Base-by-base conservation (phyloP, 2,329 filamentous ascomycete genomes). In the Macrophomina tecta region DNA sequence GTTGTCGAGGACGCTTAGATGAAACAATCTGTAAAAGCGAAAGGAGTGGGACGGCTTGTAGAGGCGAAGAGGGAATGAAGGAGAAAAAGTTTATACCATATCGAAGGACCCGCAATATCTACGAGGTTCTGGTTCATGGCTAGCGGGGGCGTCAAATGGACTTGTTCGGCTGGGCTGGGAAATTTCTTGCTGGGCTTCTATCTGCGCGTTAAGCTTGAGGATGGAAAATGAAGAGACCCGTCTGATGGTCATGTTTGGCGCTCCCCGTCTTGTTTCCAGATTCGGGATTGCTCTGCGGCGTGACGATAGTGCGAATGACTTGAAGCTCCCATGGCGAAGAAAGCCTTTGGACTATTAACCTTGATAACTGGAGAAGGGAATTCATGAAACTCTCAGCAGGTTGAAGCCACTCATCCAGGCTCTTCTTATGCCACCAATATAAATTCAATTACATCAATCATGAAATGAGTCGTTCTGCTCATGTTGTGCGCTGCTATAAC, bases 1-100 rank as follows among this genome's bases (percentile, higher is more conserved):
- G 87, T 97, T 78, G 94, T 99, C 70, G 88, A 90, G 80, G 87
- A 89, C 75, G 81, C 83, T 73, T 87, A 86, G 74, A 78, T 70
- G 65, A n/a, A 48, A 48, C n/a, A 23, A 11, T 46, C 16, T 3
- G 5, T 46, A 34, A 45, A 48, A 48, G 32, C 42, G 40, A 16
- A n/a, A 40, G 38, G 38, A 1, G 38, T 40, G 38, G 38, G 38
- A 23, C 23, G 23, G 23, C 23, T 23, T 23, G 23, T 23, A 23
- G 55, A 9, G 34, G 16, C 32, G 34, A 58, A 18, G 18, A 45
- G 6, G 5, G 23, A 23, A 38, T 38, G 42, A 45, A 12, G 42
- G 42, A 30, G 8, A 36, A 46, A 46, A 46, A 9, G 28, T 42
- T 45, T 48, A 61, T 61, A 61, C 56, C 56, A 61, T 61, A 61